Base-by-base conservation (phyloP, 345 rosid species). In the Psidium friedrichsthalianum region DNA sequence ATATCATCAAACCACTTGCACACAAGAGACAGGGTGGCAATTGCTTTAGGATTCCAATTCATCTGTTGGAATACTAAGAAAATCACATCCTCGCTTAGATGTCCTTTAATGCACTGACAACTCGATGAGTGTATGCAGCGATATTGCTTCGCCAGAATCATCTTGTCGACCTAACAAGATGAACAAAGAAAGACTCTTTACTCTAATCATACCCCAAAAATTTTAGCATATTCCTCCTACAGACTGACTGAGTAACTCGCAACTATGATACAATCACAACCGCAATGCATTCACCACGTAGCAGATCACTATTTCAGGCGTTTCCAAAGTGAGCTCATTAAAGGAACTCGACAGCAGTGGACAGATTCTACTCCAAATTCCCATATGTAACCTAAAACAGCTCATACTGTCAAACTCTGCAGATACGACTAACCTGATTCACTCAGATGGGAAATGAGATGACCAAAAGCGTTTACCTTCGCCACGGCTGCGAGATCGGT, bases 1-100 rank as follows among this genome's bases (percentile, higher is more conserved):
- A 97, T 91, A 91, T 96, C 99, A 88, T 97, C 99, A 80, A 97
- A 97, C 99, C 99, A 97, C 87, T 97, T 97, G 90, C 99, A 96
- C 2, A 88, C 93, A 20, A 94, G 93, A 36, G 99, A 94, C 16
- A 97, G 86, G 64, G 94, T 90, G 9, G 97, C 98, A 53, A 97
- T 97, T 87, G 93, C 87, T 84, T 95, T 96, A 13, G 99, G 99
- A 83, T 97, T 97, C 99, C 99, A 97, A 87, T 95, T 96, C 84
- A 95, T 87, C 64, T 92, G 95, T 83, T 92, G 98, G 91, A 95
- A 95, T 86, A 96, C 95, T 85, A 97, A 92, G 89, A 92, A 97
- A 76, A 97, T 93, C 53, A 89, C 96, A 87, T 95, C 95, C 86
- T 97, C 99, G 54, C 93, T 96, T 69, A 96, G 90, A 91, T 97